These are phyloP conservation scores for Gymnopilus dilepis DNA, from an alignment of 768 basidiomycete genomes.

Conservation along the genomic window DNA sequence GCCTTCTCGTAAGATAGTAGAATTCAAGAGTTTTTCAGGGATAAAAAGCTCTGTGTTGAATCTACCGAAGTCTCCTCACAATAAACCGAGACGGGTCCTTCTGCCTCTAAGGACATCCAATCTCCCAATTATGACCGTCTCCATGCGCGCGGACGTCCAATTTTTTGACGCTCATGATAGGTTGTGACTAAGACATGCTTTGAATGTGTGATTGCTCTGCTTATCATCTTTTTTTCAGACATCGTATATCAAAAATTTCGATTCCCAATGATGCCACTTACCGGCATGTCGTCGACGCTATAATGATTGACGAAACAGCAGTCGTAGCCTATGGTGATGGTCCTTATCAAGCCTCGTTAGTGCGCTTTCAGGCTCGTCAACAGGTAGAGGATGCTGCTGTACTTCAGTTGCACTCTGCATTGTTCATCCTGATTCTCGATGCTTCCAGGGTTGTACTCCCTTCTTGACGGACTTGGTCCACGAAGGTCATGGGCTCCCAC, in stretches of 20 bases:
- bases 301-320: conserved; percentile 44
- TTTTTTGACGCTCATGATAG: conserved; percentile 42
- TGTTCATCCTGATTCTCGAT: not conserved
- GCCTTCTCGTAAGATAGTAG: not conserved
- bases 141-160: conserved; percentile 52
- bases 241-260: conserved; percentile 41
- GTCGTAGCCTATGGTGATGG: conserved; percentile 51
- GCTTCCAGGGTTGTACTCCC: conserved; percentile 31
- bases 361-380: conserved; percentile 29
- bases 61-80: conserved; percentile 31
- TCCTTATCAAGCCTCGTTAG: conserved; percentile 46
- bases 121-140: conserved; percentile 46
- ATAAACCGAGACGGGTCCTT: conserved; percentile 35
- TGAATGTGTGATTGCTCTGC: conserved; percentile 1
- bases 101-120: conserved; percentile 23
- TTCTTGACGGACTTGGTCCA: conserved; percentile 35
- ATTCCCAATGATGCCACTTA: conserved; percentile 40
- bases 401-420: not conserved
- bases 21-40: not conserved
- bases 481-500: conserved; percentile 31
- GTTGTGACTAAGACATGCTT: conserved; percentile 14
- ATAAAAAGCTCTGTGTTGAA: not conserved
- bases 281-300: conserved; percentile 52
- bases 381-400: conserved; percentile 24
- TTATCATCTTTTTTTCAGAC: conserved; percentile 28